These are phyloP conservation scores for Cladosporium phlei DNA, from an alignment of 2,329 filamentous ascomycete species.

Conservation along the genomic window DNA sequence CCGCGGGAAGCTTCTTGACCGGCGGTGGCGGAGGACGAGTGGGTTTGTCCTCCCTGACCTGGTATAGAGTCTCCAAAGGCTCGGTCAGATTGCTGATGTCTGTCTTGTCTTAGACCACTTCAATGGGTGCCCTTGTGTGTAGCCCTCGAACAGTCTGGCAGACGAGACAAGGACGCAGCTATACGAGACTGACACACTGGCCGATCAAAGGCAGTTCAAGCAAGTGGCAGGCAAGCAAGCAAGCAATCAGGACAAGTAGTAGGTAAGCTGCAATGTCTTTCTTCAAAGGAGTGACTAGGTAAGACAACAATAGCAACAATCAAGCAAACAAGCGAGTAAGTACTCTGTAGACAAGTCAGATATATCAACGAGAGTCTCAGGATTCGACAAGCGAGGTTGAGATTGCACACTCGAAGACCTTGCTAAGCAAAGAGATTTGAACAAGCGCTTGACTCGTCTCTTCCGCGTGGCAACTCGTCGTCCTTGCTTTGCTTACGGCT, in stretches of 20 bases:
- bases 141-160: background rate
- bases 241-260: too few relatives aligned
- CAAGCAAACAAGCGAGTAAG: background rate
- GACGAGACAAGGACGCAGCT: background rate
- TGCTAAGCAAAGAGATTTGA: slow-evolving; percentile 9
- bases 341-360: too few relatives aligned
- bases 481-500: slow-evolving; percentile 20
- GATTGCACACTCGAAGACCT: too few relatives aligned
- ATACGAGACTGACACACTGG: background rate
- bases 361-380: slow-evolving; percentile 8
- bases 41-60: background rate
- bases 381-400: background rate
- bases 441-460: background rate
- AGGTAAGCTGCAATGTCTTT: background rate
- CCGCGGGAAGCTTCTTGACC: background rate
- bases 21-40: background rate
- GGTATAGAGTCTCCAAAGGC: too few relatives aligned
- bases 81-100: too few relatives aligned
- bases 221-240: too few relatives aligned
- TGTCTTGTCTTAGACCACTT: slow-evolving; percentile 6
- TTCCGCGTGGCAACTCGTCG: slow-evolving; percentile 16
- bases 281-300: background rate
- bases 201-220: too few relatives aligned
- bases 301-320: too few relatives aligned
- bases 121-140: too few relatives aligned